These are phyloP conservation scores for Aspergillus jensenii DNA, from an alignment of 2,329 filamentous ascomycete species.

Conservation along the genomic window DNA sequence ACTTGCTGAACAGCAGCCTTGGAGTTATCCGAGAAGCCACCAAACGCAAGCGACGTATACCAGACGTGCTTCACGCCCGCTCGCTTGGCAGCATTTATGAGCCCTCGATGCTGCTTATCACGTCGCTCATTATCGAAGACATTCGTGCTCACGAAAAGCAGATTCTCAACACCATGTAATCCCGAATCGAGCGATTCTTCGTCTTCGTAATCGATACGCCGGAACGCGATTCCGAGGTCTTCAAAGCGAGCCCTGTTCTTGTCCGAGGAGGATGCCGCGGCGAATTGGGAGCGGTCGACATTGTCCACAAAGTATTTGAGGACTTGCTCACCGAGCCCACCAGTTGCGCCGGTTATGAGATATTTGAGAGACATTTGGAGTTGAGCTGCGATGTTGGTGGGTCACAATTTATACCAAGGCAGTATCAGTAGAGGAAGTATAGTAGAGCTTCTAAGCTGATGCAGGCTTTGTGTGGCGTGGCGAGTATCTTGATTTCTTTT, in stretches of 20 bases:
- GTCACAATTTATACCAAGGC: no score
- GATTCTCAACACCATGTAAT: constrained; percentile 52
- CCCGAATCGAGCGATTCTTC: constrained; percentile 47
- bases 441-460: no score
- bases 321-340: constrained; percentile 36
- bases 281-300: constrained; percentile 46
- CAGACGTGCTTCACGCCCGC: constrained; percentile 56
- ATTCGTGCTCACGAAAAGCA: constrained; percentile 60
- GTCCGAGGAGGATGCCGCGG: constrained; percentile 50
- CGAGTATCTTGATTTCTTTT: no score
- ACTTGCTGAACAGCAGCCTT: constrained; percentile 58
- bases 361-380: constrained; percentile 33
- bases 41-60: constrained; percentile 63
- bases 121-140: constrained; percentile 50
- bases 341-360: constrained; percentile 40
- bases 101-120: constrained; percentile 48
- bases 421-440: background rate
- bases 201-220: constrained; percentile 54
- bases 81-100: constrained; percentile 54
- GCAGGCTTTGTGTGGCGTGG: no score
- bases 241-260: constrained; percentile 41
- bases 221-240: constrained; percentile 49
- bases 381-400: background rate
- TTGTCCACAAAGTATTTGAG: constrained; percentile 33
- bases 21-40: constrained; percentile 40